phyloP scores from a whole-genome alignment of 768 basidiomycete species.

The Ephemerocybe angulata region DNA sequence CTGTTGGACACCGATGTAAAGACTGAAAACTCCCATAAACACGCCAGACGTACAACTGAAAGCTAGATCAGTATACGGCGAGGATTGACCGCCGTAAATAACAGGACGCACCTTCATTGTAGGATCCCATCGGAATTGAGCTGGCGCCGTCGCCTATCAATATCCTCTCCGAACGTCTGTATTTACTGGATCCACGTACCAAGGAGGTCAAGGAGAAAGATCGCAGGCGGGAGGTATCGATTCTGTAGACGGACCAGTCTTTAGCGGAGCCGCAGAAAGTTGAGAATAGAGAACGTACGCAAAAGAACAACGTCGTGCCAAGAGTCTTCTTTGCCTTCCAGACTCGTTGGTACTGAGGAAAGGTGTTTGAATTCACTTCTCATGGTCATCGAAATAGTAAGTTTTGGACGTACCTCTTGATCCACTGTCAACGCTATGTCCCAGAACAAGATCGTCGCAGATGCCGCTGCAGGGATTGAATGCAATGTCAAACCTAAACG shows the following conservation, averaged over 20 bases:
- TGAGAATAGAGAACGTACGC: conserved; percentile 9
- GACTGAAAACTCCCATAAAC: neutral
- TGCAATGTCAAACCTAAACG: conserved; percentile 9
- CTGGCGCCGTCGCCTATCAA: neutral
- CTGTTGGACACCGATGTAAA: neutral
- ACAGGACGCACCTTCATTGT: conserved; percentile 17
- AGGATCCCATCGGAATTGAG: conserved; percentile 18
- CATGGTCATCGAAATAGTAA: neutral
- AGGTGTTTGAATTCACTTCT: neutral
- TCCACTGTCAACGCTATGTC: conserved; percentile 21
- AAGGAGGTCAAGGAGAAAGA: conserved; percentile 20
- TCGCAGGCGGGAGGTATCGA: conserved; percentile 19
- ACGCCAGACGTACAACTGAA: neutral
- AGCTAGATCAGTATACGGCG: neutral
- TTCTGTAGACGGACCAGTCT: too few species aligned
- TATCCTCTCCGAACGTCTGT: neutral
- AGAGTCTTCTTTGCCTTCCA: conserved; percentile 19
- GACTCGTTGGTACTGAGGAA: conserved; percentile 14
- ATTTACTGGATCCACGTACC: conserved; percentile 5
- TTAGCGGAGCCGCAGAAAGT: too few species aligned
- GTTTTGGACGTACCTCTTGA: conserved; percentile 12
- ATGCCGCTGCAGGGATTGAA: conserved; percentile 17
- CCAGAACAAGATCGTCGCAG: conserved; percentile 22
- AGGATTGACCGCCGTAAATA: too few species aligned
- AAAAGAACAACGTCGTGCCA: conserved; percentile 20